These are phyloP conservation scores for Voacanga thouarsii DNA, from an alignment of 257 asterid species.

Conservation along the genomic window DNA sequence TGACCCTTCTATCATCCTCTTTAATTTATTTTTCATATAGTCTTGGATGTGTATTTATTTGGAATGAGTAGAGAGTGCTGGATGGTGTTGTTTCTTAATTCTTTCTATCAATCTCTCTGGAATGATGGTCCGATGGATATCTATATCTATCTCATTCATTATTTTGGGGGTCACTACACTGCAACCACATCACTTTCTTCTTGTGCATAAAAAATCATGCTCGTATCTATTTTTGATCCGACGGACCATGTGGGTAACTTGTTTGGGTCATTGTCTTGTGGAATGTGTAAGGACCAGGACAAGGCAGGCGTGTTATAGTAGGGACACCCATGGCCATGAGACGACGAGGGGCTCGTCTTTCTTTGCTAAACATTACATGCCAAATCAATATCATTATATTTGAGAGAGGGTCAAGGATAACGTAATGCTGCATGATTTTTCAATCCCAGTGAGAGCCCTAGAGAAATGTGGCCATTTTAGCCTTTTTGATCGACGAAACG, in stretches of 20 bases:
- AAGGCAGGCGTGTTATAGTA: too few species aligned
- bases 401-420: too few species aligned
- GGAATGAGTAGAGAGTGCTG: constrained; percentile 10
- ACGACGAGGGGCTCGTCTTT: background rate
- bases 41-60: constrained; percentile 27
- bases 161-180: background rate
- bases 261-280: background rate
- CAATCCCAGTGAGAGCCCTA: background rate
- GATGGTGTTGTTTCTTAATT: constrained; percentile 9
- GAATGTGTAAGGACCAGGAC: background rate
- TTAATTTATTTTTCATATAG: background rate
- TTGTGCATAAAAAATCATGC: too few species aligned
- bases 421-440: too few species aligned
- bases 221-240: background rate
- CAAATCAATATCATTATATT: too few species aligned
- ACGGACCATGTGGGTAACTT: background rate
- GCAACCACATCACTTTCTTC: too few species aligned
- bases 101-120: background rate
- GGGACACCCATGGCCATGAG: too few species aligned
- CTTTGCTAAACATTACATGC: too few species aligned
- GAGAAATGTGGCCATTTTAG: background rate
- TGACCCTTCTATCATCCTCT: background rate
- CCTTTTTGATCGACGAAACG: background rate
- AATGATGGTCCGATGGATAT: background rate
- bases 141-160: background rate